Base-by-base conservation (phyloP, 2,329 filamentous ascomycete genomes). In the Arthrobotrys megalospora region DNA sequence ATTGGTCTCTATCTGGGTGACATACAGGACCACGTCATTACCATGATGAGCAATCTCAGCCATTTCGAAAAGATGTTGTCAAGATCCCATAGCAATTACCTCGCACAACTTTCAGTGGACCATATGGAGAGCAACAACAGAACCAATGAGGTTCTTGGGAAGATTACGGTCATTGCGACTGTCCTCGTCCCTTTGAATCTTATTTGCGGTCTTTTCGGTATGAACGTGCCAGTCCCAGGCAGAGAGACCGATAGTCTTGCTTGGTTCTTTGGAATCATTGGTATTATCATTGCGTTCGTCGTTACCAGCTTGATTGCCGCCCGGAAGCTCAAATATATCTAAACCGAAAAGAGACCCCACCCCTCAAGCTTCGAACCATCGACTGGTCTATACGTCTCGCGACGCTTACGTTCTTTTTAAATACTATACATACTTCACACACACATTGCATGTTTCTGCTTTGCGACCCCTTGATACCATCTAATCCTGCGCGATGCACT, bases 101-200 rank as follows among this genome's bases (percentile, higher is more conserved):
- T 99, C n/a, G 96, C 96, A 0, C 96, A 99, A 84, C 97, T 99
- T 86, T 69, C 66, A 24, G 60, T 76, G 14, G 53, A 80, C 62
- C 98, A 95, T 97, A 97, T 85, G 95, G 98, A 86, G 91, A 96
- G 55, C 93, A 96, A 84, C 95, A 99, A 84, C 91, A 96, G 76
- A 85, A 99, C 96, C 0, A 93, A 94, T 47, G 95, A 99, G 83
- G 94, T 97, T 0, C 89, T 99, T 11, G 94, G 94, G 80, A 97
- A 96, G 84, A 88, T 99, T 77, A 98, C 96, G 0, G 96, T 99
- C 0, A 88, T 99, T 0, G 96, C 96, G 80, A 99, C 96, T 5
- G 98, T 99, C 81, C 95, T 99, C 2, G 87, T 99, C 71, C 96
- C 96, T 10, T 97, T 99, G 94, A 99, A 99, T 84, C 97, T 99